Base-by-base conservation (phyloP, 176 grass and related monocot species). In the Oryza glumipatula region DNA sequence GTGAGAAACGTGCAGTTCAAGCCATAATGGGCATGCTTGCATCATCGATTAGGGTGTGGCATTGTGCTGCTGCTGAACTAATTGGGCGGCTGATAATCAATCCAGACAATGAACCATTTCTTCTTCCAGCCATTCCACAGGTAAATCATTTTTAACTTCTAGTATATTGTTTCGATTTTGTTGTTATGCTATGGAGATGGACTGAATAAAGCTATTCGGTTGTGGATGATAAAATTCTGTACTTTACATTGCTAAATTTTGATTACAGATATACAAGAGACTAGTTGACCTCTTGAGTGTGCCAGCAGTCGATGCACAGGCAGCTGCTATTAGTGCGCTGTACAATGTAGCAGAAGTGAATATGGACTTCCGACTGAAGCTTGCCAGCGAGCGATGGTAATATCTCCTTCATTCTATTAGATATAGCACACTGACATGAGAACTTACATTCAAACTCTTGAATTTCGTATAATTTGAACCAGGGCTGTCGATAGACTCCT, bases 301-400 rank as follows among this genome's bases (percentile, higher is more conserved):
- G 47, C 96, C 88, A 84, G 91, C 96, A 13, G 86, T 91, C n/a
- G 96, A 98, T 79, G 96, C 96, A 46, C 96, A 98, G 67, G 93
- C 93, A 64, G 96, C 96, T 77, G 93, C 96, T 67, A 90, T 96
- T 77, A 92, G 96, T 0, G 93, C 96, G 32, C 93, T 98, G 5
- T 98, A 98, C 82, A 98, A 98, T 71, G 88, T 96, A 67, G 83
- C 96, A 19, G 96, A 98, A 94, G 96, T 96, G 65, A 98, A 98
- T 72, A 90, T 94, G 91, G 96, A 98, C 67, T 98, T 91, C 72
- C 80, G 91, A 63, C 82, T 98, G 61, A 98, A 94, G 84, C 94
- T 98, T 45, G 96, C 96, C 21, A 94, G 88, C 26, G 96, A 98
- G 79, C 80, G 89, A 88, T 98, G 96, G 96, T 98, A 89, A 81